Percentiles rank a stretch among this genome's conserved stretches.
Conservation (phyloP, 1,284 basidiomycete genomes). For the Thecaphora thlaspeos region DNA sequence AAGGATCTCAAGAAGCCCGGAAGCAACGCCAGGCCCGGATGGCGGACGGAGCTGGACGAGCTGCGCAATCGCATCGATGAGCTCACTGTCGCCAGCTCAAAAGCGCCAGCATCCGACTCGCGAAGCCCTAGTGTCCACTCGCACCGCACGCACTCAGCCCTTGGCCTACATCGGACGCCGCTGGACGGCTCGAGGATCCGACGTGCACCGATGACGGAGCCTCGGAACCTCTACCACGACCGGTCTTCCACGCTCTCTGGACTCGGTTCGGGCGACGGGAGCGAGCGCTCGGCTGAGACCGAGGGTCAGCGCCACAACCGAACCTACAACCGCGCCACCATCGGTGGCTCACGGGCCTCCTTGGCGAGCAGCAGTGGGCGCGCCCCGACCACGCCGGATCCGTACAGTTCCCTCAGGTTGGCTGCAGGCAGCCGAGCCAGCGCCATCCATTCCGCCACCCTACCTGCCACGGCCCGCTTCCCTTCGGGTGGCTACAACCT, state of each 20-base stretch:
- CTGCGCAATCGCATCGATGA: background rate
- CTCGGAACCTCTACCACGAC: background rate
- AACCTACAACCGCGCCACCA: background rate
- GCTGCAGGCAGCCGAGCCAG: slow-evolving; percentile 1
- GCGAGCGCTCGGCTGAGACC: background rate
- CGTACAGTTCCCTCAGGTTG: background rate
- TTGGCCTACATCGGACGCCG: background rate
- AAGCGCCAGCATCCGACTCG: background rate
- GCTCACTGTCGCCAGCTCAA: background rate
- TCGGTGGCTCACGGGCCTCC: background rate
- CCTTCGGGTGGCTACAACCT: background rate
- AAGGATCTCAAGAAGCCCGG: slow-evolving; percentile 2
- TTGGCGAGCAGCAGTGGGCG: background rate
- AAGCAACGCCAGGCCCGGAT: slow-evolving; percentile 16
- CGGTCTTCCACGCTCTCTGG: background rate
- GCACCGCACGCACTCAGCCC: background rate
- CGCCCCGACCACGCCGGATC: background rate
- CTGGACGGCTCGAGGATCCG: background rate
- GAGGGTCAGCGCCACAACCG: background rate
- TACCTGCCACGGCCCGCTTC: slow-evolving; percentile 4
- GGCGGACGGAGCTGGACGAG: slow-evolving; percentile 2
- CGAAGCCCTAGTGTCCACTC: background rate
- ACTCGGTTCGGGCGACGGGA: background rate
- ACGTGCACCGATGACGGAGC: background rate
- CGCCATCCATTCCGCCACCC: background rate